Percentiles rank a stretch among this genome's conserved stretches.
These are phyloP conservation scores for Fusarium sp. DNA, from an alignment of 2,329 filamentous ascomycete species.

Conservation along the genomic window DNA sequence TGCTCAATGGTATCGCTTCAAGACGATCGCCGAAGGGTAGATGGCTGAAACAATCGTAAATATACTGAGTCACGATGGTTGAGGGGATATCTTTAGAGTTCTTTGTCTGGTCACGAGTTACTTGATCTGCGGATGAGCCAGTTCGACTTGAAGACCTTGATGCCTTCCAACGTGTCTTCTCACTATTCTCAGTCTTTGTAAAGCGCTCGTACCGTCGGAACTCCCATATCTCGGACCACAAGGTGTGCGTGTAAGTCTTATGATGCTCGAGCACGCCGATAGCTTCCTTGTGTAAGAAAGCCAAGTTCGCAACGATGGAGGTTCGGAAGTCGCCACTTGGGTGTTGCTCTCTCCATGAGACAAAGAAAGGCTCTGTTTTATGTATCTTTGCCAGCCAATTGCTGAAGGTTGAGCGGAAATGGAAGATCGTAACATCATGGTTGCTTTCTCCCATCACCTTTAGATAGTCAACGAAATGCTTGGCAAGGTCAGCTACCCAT, in stretches of 20 bases:
- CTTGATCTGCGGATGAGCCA: constrained; percentile 1
- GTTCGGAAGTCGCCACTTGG: constrained; percentile 71
- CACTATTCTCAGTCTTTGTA: background rate
- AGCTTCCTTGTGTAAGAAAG: constrained; percentile 75
- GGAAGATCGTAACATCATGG: constrained; percentile 60
- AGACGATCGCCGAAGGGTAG: constrained; percentile 70
- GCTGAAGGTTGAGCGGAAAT: constrained; percentile 70
- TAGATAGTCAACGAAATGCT: constrained; percentile 78
- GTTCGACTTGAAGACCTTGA: background rate
- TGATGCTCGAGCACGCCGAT: constrained; percentile 58
- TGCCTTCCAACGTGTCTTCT: background rate
- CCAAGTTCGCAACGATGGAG: constrained; percentile 68
- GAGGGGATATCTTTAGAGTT: constrained; percentile 29
- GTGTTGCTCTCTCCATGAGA: constrained; percentile 66
- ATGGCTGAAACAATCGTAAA: constrained; percentile 72
- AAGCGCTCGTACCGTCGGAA: constrained; percentile 52
- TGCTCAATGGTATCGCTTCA: constrained; percentile 50
- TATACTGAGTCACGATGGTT: constrained; percentile 79
- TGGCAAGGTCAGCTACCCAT: constrained; percentile 78
- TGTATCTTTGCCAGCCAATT: constrained; percentile 67
- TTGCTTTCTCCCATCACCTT: constrained; percentile 49
- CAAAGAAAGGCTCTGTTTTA: constrained; percentile 55
- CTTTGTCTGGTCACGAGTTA: constrained; percentile 7
- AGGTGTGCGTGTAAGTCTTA: constrained; percentile 52
- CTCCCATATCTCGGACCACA: constrained; percentile 67